phyloP scores from a whole-genome alignment of 2,329 filamentous ascomycete genomes.

The Aspergillus sp. region DNA sequence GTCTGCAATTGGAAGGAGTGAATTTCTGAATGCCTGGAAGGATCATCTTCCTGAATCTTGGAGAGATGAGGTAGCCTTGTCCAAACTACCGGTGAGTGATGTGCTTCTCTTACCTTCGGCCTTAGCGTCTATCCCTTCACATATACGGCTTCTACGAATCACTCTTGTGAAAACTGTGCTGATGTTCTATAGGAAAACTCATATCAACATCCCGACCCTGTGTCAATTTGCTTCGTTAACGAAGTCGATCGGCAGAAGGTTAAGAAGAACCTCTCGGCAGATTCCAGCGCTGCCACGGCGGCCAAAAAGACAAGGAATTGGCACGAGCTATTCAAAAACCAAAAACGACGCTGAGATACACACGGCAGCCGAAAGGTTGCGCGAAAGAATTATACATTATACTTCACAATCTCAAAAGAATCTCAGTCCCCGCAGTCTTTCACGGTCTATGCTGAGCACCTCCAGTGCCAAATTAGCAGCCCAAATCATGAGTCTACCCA shows the following conservation, averaged over 20 bases:
- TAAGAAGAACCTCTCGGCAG: constrained; percentile 18
- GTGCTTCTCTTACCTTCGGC: neutral
- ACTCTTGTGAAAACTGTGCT: neutral
- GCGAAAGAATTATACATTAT: constrained; percentile 7
- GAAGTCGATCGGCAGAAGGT: constrained; percentile 24
- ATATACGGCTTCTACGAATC: too few species aligned
- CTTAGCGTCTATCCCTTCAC: neutral
- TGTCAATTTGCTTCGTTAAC: constrained; percentile 32
- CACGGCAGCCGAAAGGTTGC: neutral
- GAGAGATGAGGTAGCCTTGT: constrained; percentile 30
- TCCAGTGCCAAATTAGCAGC: neutral
- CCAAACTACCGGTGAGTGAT: constrained; percentile 28
- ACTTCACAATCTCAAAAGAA: constrained; percentile 1
- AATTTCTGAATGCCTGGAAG: constrained; percentile 37
- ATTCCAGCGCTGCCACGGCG: constrained; percentile 17
- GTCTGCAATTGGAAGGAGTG: constrained; percentile 25
- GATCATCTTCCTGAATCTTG: constrained; percentile 41
- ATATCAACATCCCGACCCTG: constrained; percentile 30
- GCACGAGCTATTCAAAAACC: constrained; percentile 39
- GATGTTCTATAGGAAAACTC: constrained; percentile 18
- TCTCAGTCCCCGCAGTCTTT: neutral
- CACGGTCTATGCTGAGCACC: constrained; percentile 9
- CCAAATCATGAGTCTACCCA: neutral
- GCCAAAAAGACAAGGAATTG: constrained; percentile 37
- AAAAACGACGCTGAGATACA: constrained; percentile 23